These are phyloP conservation scores for Malus hybrid DNA, from an alignment of 331 rosid species.

Conservation along the genomic window DNA sequence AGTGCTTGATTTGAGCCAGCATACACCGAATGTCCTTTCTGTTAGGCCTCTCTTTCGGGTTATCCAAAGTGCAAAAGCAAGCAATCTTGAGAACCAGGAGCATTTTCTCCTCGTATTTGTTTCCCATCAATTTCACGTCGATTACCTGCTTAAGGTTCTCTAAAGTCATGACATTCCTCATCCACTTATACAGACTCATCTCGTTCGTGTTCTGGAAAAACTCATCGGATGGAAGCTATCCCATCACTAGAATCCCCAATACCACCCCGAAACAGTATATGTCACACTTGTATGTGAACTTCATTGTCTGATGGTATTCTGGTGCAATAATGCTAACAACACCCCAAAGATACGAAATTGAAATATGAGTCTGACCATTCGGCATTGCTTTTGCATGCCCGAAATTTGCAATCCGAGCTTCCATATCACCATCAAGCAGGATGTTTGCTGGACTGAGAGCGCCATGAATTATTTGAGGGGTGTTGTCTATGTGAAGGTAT, in stretches of 20 bases:
- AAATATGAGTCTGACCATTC: slow-evolving; percentile 57
- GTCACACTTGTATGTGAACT: slow-evolving; percentile 89
- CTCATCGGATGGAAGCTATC: slow-evolving; percentile 64
- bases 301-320: slow-evolving; percentile 74
- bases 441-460: slow-evolving; percentile 77
- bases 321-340: slow-evolving; percentile 82
- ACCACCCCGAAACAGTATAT: slow-evolving; percentile 78
- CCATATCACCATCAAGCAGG: slow-evolving; percentile 83
- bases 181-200: slow-evolving; percentile 77
- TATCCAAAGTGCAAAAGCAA: slow-evolving; percentile 72
- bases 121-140: slow-evolving; percentile 48
- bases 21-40: slow-evolving; percentile 78
- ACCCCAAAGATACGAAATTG: slow-evolving; percentile 65
- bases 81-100: slow-evolving; percentile 82
- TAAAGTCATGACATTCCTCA: slow-evolving; percentile 54
- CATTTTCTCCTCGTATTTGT: slow-evolving; percentile 81
- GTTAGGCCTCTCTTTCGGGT: slow-evolving; percentile 81
- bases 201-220: slow-evolving; percentile 56
- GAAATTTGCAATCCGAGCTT: slow-evolving; percentile 89
- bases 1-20: slow-evolving; percentile 67
- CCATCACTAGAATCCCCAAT: slow-evolving; percentile 70
- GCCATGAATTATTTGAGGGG: slow-evolving; percentile 69
- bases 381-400: slow-evolving; percentile 88
- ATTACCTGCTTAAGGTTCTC: slow-evolving; percentile 55
- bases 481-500: slow-evolving; percentile 68